phyloP scores from a whole-genome alignment of 1,284 basidiomycete species.

The Rhodotorula sp. region DNA sequence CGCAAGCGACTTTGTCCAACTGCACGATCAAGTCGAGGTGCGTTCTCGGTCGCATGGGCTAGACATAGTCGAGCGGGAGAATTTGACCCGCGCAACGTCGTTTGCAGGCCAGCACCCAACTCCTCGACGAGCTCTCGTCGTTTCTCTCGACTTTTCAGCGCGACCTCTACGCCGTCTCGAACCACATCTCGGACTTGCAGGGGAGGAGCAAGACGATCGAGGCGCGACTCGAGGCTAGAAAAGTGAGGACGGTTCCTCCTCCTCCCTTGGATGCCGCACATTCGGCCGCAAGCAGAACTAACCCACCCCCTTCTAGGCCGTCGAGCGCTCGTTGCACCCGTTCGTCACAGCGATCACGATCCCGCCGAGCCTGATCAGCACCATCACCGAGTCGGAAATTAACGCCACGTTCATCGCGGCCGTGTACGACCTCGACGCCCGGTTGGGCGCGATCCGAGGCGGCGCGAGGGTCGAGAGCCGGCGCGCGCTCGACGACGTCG shows the following conservation, averaged over 20 bases:
- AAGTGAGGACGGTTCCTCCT: constrained; percentile 54
- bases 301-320: constrained; percentile 59
- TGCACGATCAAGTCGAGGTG: constrained; percentile 76
- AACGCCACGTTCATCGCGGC: constrained; percentile 67
- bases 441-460: constrained; percentile 65
- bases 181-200: constrained; percentile 92
- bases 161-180: constrained; percentile 88
- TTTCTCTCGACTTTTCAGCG: constrained; percentile 94
- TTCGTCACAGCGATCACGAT: constrained; percentile 78
- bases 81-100: constrained; percentile 15
- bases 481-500: constrained; percentile 73
- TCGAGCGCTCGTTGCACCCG: constrained; percentile 79
- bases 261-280: background rate
- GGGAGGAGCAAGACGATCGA: constrained; percentile 86
- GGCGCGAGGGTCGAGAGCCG: constrained; percentile 80
- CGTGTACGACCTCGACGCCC: constrained; percentile 74
- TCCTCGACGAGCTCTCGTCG: constrained; percentile 79
- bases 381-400: constrained; percentile 76
- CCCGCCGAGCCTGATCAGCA: constrained; percentile 72
- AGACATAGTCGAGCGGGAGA: background rate
- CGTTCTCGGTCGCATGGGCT: background rate
- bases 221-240: constrained; percentile 73
- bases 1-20: constrained; percentile 70
- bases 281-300: constrained; percentile 6
- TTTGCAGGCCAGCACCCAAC: constrained; percentile 63